Conservation (phyloP, 2,329 filamentous ascomycete genomes). For the Dactylonectria macrodidyma region DNA sequence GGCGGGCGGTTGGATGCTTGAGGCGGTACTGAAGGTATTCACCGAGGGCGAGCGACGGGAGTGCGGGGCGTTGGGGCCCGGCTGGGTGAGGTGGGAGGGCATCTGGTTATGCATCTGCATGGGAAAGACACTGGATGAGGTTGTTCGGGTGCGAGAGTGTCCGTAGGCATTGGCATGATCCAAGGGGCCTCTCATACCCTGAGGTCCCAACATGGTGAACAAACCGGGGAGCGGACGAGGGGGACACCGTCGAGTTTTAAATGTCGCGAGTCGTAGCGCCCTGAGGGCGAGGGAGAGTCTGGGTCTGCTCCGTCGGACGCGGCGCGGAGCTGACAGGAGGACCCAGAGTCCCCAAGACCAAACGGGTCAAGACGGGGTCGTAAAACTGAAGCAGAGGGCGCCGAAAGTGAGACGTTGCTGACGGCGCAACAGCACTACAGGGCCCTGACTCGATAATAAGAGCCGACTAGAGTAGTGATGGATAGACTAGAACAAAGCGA, state of each 20-base stretch:
- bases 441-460: conserved; percentile 16
- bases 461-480: conserved; percentile 23
- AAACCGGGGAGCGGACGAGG: conserved; percentile 33
- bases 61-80: conserved; percentile 53
- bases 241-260: conserved; percentile 39
- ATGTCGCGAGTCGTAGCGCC: conserved; percentile 44
- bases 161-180: conserved; percentile 60
- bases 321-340: conserved; percentile 36
- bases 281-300: conserved; percentile 40
- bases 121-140: conserved; percentile 69
- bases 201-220: conserved; percentile 52
- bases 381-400: conserved; percentile 43
- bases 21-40: conserved; percentile 78
- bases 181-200: conserved; percentile 51
- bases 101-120: conserved; percentile 48
- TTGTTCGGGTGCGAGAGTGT: conserved; percentile 70
- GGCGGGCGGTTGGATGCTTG: conserved; percentile 74
- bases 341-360: conserved; percentile 33
- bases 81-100: conserved; percentile 51
- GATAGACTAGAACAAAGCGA: conserved; percentile 13
- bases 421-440: conserved; percentile 21
- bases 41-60: conserved; percentile 74
- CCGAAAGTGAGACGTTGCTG: conserved; percentile 46
- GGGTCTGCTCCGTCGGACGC: conserved; percentile 39
- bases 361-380: conserved; percentile 28